These are phyloP conservation scores for Phaeotremella fagi DNA, from an alignment of 768 basidiomycete species.

Conservation along the genomic window DNA sequence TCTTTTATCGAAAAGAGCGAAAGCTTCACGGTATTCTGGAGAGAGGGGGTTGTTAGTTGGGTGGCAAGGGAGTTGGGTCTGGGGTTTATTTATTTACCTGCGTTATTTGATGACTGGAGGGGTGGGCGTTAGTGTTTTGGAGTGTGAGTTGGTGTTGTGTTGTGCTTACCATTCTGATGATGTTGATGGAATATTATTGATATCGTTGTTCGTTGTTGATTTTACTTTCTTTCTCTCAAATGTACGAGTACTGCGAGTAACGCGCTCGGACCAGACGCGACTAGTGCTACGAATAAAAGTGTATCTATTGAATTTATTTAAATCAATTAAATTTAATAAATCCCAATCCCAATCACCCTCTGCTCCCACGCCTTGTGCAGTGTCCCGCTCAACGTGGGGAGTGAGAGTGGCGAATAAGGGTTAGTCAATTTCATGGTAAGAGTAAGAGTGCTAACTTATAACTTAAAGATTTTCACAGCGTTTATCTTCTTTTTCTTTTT, in stretches of 20 bases:
- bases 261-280: not conserved
- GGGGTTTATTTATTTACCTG: too few species aligned
- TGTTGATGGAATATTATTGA: too few species aligned
- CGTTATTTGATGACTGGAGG: slow-evolving; percentile 33
- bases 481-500: slow-evolving; percentile 11
- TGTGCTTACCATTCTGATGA: not conserved
- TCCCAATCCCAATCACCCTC: not conserved
- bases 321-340: not conserved
- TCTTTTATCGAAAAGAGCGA: slow-evolving; percentile 95
- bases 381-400: not conserved
- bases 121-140: not conserved
- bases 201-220: too few species aligned
- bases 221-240: too few species aligned
- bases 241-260: too few species aligned
- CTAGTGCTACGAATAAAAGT: not conserved
- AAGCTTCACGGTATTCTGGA: slow-evolving; percentile 91
- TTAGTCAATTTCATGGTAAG: slow-evolving; percentile 6
- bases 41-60: not conserved
- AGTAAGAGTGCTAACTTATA: too few species aligned
- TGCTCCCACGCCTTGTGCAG: not conserved
- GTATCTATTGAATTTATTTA: not conserved
- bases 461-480: too few species aligned
- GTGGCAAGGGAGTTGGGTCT: slow-evolving; percentile 4
- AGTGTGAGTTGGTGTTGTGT: not conserved
- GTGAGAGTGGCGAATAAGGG: not conserved